A percentile compares a stretch with the other conserved stretches of the same genome.
These are phyloP conservation scores for Diaporthe longicolla DNA, from an alignment of 2,329 filamentous ascomycete genomes.

Conservation along the genomic window DNA sequence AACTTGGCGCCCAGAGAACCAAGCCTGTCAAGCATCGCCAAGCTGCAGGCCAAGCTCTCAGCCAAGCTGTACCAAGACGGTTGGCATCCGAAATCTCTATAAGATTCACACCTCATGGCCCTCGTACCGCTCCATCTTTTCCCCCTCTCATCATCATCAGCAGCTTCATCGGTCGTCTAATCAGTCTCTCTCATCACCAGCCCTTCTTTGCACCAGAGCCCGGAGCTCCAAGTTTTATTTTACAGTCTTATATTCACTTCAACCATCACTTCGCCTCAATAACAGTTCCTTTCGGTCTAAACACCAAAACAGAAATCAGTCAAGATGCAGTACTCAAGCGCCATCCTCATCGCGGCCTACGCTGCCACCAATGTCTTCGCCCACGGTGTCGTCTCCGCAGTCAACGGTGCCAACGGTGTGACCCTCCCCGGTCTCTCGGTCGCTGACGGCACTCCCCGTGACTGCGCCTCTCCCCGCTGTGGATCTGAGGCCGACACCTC, in stretches of 20 bases:
- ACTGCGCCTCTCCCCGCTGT: slow-evolving; percentile 72
- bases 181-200: slow-evolving; percentile 36
- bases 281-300: not conserved
- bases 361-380: slow-evolving; percentile 65
- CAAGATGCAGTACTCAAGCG: slow-evolving; percentile 52
- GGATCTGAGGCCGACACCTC: slow-evolving; percentile 79
- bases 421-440: slow-evolving; percentile 74
- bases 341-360: slow-evolving; percentile 62
- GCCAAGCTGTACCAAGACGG: slow-evolving; percentile 23
- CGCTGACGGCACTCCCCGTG: slow-evolving; percentile 76
- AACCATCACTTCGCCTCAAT: not conserved
- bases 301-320: not conserved
- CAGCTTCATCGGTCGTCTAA: slow-evolving; percentile 39
- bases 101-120: slow-evolving; percentile 36
- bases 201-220: slow-evolving; percentile 37
- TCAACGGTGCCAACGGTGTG: slow-evolving; percentile 73
- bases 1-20: slow-evolving; percentile 27
- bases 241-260: not conserved
- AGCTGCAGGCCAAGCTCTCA: slow-evolving; percentile 28
- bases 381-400: slow-evolving; percentile 70
- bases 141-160: slow-evolving; percentile 39
- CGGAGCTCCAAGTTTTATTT: slow-evolving; percentile 36
- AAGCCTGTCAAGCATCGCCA: slow-evolving; percentile 38
- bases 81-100: slow-evolving; percentile 42
- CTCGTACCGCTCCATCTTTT: not conserved